Percentiles rank a stretch among this genome's conserved stretches.
These are phyloP conservation scores for Kondoa subrosea DNA, from an alignment of 768 basidiomycete genomes.

Conservation along the genomic window DNA sequence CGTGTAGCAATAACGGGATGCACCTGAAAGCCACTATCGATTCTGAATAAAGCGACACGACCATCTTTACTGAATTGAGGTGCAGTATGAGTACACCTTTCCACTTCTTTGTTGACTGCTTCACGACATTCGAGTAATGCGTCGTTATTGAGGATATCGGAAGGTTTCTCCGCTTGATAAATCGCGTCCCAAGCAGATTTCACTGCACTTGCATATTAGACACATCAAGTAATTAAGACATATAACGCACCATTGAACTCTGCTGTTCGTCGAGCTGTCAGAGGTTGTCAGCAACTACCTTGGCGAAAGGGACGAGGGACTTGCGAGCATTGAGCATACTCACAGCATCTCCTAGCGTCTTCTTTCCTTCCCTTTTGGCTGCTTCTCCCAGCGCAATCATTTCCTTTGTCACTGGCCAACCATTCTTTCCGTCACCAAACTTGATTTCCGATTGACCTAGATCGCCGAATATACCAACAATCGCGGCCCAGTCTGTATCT, in stretches of 20 bases:
- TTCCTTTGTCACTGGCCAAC: slow-evolving; percentile 30
- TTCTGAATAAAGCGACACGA: slow-evolving; percentile 36
- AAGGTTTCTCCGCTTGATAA: slow-evolving; percentile 29
- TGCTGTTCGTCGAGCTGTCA: slow-evolving; percentile 30
- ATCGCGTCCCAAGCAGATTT: slow-evolving; percentile 34
- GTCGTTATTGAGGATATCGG: slow-evolving; percentile 30
- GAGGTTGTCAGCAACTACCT: slow-evolving; percentile 16
- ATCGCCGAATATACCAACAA: slow-evolving; percentile 38
- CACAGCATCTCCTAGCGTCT: slow-evolving; percentile 36
- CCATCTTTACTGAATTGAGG: slow-evolving; percentile 39
- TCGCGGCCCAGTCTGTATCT: slow-evolving; percentile 34
- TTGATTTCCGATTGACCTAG: slow-evolving; percentile 30
- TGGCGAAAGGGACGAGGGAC: background rate
- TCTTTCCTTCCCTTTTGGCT: slow-evolving; percentile 34
- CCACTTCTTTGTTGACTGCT: slow-evolving; percentile 35
- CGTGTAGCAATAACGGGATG: slow-evolving; percentile 39
- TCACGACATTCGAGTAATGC: slow-evolving; percentile 33
- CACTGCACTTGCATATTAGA: slow-evolving; percentile 22
- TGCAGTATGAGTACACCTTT: slow-evolving; percentile 31
- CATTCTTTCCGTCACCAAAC: slow-evolving; percentile 28
- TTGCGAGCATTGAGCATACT: slow-evolving; percentile 37
- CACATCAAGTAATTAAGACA: slow-evolving; percentile 23
- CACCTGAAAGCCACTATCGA: slow-evolving; percentile 38
- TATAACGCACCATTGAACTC: slow-evolving; percentile 33
- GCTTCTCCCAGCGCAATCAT: slow-evolving; percentile 20